Evolutionary conservation across 2,329 filamentous ascomycete species (phyloP), one percentile per base, ranked within the genome.

Genomic region (Claviceps humidiphila): DNA sequence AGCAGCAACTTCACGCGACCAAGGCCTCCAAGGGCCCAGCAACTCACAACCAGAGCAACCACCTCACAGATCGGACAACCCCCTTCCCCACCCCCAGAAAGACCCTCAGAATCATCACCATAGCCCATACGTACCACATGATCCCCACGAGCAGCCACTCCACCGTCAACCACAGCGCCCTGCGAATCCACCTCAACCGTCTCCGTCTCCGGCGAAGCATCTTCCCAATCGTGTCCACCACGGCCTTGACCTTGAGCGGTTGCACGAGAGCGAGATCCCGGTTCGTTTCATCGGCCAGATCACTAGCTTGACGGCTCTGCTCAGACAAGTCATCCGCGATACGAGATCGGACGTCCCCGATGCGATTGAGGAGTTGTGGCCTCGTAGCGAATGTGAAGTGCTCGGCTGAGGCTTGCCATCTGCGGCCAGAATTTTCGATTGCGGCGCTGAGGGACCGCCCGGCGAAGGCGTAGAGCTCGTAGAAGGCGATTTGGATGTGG

Each of bases 51-150:
- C 87, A 95, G 57, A 95, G 70, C 64, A 96, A 68, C 91, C 91
- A 97, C 63, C 77, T 76, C n/a, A 86, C 73, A 9, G 78, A 75
- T 11, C 73, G 69, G 49, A 81, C 71, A 0, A 80, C 62, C 2
- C 81, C 82, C 46, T 77, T 77, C 45, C 84, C 76, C 1, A 85
- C 59, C 11, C 82, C 81, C 54, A 82, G 71, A 39, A 86, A 69
- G 14, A 87, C 66, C 54, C 87, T 79, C 50, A 85, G 73, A 24
- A 91, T 73, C 65, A 89, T 86, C 24, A 96, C 90, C 38, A 95
- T 73, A 54, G 94, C 80, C 89, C 91, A 97, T 16, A 94, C 83
- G 68, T 85, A 89, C 89, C 93, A 96, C 82, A 97, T 88, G 59
- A 94, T 79, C 4, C 86, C 87, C 41, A 97, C 81, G 17, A 97